Conservation (phyloP, 2,329 filamentous ascomycete species). For the Colletotrichum truncatum region DNA sequence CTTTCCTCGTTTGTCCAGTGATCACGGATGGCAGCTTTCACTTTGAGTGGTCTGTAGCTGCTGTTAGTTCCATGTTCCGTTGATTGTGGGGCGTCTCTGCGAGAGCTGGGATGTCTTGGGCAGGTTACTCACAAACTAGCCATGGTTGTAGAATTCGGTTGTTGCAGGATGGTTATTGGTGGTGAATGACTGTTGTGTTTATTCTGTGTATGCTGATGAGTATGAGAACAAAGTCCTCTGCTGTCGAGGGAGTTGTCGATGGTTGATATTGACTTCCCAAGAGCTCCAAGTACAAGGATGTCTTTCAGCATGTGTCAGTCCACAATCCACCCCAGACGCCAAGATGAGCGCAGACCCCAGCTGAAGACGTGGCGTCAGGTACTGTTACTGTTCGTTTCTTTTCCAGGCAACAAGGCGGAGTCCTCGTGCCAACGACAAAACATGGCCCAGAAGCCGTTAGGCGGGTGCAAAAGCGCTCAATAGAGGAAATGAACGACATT, state of each 20-base stretch:
- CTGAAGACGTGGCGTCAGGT: constrained; percentile 10
- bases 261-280: constrained; percentile 12
- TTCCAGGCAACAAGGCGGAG: background rate
- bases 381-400: no score
- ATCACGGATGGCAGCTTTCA: constrained; percentile 53
- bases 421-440: background rate
- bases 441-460: background rate
- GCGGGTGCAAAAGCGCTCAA: background rate
- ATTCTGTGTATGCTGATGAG: background rate
- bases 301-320: background rate
- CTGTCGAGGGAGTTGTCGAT: background rate
- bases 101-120: background rate
- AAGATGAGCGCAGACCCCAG: constrained; percentile 3
- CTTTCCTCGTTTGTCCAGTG: constrained; percentile 47
- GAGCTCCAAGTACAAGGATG: background rate
- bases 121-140: constrained; percentile 16
- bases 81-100: background rate
- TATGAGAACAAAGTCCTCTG: background rate
- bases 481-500: background rate
- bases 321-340: constrained; percentile 11
- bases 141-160: background rate
- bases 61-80: background rate
- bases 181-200: background rate
- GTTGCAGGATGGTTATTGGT: background rate
- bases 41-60: constrained; percentile 49